Conservation (phyloP, 495 filamentous ascomycete species). For the Aspergillus incahuasiensis region DNA sequence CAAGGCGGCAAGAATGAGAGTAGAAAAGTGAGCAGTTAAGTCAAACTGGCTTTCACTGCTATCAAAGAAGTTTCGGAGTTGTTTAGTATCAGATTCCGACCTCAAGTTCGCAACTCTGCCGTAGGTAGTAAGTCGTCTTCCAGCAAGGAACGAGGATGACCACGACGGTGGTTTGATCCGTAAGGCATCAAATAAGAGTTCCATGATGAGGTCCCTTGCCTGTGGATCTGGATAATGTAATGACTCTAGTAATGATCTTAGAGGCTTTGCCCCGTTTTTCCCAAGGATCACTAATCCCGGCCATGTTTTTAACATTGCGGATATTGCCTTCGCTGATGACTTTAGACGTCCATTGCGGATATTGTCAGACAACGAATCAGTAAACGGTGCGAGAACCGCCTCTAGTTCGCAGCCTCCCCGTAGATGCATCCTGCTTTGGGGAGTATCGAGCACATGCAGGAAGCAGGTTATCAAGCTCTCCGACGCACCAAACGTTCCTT, state of each 20-base stretch:
- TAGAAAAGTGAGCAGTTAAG: constrained; percentile 88
- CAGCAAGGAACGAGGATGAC: constrained; percentile 93
- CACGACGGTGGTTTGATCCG: constrained; percentile 94
- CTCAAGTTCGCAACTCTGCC: constrained; percentile 88
- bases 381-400: constrained; percentile 81
- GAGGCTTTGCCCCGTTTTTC: constrained; percentile 76
- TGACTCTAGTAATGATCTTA: constrained; percentile 75
- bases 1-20: constrained; percentile 80
- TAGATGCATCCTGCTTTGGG: constrained; percentile 72
- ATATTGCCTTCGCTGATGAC: constrained; percentile 79
- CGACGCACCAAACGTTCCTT: constrained; percentile 86
- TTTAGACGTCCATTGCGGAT: constrained; percentile 69
- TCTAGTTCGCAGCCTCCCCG: constrained; percentile 76
- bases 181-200: constrained; percentile 84
- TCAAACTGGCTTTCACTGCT: constrained; percentile 68
- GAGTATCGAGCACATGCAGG: constrained; percentile 82
- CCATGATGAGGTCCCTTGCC: constrained; percentile 67
- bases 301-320: constrained; percentile 90
- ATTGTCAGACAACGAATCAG: constrained; percentile 67
- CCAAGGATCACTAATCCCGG: constrained; percentile 77
- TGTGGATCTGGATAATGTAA: constrained; percentile 66
- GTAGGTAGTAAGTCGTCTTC: constrained; percentile 88
- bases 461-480: constrained; percentile 81
- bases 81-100: constrained; percentile 49
- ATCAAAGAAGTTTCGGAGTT: constrained; percentile 44